Evolutionary conservation across 257 asterid species (phyloP).

Genomic region (Nicotiana noctiflora): DNA sequence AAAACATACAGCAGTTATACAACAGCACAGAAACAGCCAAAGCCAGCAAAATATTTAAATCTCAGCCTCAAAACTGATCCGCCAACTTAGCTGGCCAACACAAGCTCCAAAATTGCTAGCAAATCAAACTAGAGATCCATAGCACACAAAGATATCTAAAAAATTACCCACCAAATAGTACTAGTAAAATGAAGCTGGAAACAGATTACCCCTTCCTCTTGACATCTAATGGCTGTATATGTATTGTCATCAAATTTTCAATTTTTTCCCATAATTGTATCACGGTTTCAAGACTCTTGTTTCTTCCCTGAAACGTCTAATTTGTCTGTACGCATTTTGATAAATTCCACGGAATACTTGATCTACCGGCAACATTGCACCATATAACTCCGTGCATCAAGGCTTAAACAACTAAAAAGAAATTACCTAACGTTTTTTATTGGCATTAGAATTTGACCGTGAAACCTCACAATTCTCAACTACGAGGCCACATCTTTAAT

Average conservation of each 20-base stretch:
- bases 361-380: no score
- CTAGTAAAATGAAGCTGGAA: background rate
- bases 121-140: background rate
- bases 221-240: background rate
- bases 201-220: background rate
- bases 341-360: no score
- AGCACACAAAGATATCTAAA: background rate
- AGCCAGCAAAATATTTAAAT: no score
- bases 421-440: no score
- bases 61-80: background rate
- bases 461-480: no score
- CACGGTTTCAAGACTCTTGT: background rate
- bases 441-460: no score
- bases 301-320: no score
- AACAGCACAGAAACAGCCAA: background rate
- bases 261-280: background rate
- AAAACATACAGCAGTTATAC: background rate
- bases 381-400: no score
- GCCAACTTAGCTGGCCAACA: background rate
- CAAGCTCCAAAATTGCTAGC: background rate
- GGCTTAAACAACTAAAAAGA: no score
- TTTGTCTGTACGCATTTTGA: no score
- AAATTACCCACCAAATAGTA: background rate
- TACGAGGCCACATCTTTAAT: no score
- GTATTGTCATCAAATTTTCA: background rate